These are phyloP conservation scores for Apiospora arundinis DNA, from an alignment of 2,329 filamentous ascomycete species.

Conservation along the genomic window DNA sequence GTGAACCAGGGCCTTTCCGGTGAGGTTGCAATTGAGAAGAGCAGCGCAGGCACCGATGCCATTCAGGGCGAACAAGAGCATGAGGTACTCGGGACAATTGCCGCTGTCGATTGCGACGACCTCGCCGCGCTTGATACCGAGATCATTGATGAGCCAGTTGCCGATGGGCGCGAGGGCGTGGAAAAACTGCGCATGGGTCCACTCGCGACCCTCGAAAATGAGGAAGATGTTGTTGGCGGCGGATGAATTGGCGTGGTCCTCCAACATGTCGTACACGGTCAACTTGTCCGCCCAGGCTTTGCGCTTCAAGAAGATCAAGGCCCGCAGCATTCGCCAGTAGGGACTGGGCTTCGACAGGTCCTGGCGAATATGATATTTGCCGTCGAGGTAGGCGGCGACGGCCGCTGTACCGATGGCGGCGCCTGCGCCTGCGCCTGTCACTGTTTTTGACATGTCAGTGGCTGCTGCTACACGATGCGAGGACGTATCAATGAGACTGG, in stretches of 20 bases:
- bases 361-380: constrained; percentile 68
- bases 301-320: constrained; percentile 51
- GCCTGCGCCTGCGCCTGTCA: background rate
- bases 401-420: constrained; percentile 38
- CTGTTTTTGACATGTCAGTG: too few relatives aligned
- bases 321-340: constrained; percentile 44
- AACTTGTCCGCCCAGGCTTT: constrained; percentile 30
- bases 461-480: background rate
- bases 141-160: constrained; percentile 63
- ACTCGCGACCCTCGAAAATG: constrained; percentile 66
- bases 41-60: constrained; percentile 70
- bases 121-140: constrained; percentile 63
- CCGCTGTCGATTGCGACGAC: constrained; percentile 69
- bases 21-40: constrained; percentile 73
- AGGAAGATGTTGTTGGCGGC: constrained; percentile 35
- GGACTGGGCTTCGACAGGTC: constrained; percentile 58
- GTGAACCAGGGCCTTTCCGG: constrained; percentile 67
- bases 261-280: constrained; percentile 33
- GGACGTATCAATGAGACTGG: too few relatives aligned
- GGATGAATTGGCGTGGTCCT: constrained; percentile 33
- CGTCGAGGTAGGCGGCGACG: constrained; percentile 65
- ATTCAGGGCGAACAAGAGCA: constrained; percentile 69
- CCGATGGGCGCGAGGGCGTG: constrained; percentile 62
- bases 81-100: constrained; percentile 71
- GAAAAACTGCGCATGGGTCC: constrained; percentile 64